Percentiles rank a stretch among this genome's conserved stretches.
Conservation (phyloP, 2,329 filamentous ascomycete species). For the Epichloe glyceriae region DNA sequence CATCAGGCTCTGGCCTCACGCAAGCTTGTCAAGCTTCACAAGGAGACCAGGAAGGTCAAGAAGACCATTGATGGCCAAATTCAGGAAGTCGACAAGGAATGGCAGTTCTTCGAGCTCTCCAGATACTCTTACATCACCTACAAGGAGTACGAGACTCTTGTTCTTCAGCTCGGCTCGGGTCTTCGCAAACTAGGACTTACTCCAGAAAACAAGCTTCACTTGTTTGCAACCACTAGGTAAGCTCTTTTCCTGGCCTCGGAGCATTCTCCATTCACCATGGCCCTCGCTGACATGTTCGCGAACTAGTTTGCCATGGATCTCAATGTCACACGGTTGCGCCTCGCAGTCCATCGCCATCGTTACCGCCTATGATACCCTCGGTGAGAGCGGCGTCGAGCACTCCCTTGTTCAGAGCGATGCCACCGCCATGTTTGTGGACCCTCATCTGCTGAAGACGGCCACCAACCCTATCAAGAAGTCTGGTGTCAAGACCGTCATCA, state of each 20-base stretch:
- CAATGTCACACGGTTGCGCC: conserved; percentile 60
- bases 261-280: neutral
- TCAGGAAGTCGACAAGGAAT: conserved; percentile 75
- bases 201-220: conserved; percentile 56
- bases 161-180: conserved; percentile 57
- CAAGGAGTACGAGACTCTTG: conserved; percentile 60
- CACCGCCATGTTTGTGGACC: conserved; percentile 76
- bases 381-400: conserved; percentile 71
- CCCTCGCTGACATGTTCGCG: neutral
- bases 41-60: conserved; percentile 79
- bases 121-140: conserved; percentile 67
- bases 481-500: conserved; percentile 46
- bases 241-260: conserved; percentile 9
- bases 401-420: conserved; percentile 72
- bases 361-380: conserved; percentile 88
- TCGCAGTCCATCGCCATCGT: conserved; percentile 87
- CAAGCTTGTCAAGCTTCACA: conserved; percentile 62
- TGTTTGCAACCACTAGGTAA: conserved; percentile 74
- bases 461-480: conserved; percentile 41
- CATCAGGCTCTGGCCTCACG: conserved; percentile 57
- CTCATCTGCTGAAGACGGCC: conserved; percentile 56
- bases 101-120: conserved; percentile 79
- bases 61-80: conserved; percentile 76
- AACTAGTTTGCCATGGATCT: conserved; percentile 65
- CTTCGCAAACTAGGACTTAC: conserved; percentile 61